Base-by-base conservation (phyloP, 2,329 filamentous ascomycete species). In the Myriangium duriaei region DNA sequence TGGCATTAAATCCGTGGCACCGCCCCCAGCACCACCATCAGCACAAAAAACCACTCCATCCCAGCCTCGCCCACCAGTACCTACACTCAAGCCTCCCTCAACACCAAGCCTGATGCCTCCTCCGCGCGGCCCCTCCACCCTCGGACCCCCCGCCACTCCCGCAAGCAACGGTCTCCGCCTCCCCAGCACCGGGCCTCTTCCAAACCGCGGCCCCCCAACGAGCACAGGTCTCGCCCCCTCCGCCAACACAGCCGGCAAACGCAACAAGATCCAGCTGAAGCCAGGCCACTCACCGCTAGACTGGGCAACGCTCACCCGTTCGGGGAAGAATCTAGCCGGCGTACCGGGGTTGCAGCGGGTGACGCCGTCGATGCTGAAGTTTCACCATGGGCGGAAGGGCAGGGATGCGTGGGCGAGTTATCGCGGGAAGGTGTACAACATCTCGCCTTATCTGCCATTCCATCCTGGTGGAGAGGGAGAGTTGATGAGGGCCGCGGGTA, bases 261-360 rank as follows among this genome's bases (percentile, higher is more conserved):
- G 59, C 41, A 62, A 71, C 57, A 82, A 88, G 52, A 82, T 95
- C 4, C 68, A 80, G 6, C 74, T 98, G 4, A 72, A 77, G n/a
- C 91, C 91, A 0, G 88, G 91, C 19, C 87, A 88, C 65, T 94
- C 85, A 2, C 88, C 91, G 0, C 76, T 98, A 10, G 91, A 98
- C 70, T 98, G 91, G 91, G 91, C 91, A 10, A 76, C 80, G 4
- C 72, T 94, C 1, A 79, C 85, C 45, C 72, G 86, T 16, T 74
- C 74, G 28, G 33, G 42, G 11, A 48, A 44, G 21, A 66, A 67
- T 39, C 49, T 68, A 1, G 57, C 63, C 6, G 65, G 64, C 12
- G 64, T 76, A 0, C 52, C 61, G 47, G 81, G 43, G 49, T 71
- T 46, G 46, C 62, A 83, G 30, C 76, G 81, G 32, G 85, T 98